Conservation (phyloP, 129 eudicot species). For the Arctium lappa region DNA sequence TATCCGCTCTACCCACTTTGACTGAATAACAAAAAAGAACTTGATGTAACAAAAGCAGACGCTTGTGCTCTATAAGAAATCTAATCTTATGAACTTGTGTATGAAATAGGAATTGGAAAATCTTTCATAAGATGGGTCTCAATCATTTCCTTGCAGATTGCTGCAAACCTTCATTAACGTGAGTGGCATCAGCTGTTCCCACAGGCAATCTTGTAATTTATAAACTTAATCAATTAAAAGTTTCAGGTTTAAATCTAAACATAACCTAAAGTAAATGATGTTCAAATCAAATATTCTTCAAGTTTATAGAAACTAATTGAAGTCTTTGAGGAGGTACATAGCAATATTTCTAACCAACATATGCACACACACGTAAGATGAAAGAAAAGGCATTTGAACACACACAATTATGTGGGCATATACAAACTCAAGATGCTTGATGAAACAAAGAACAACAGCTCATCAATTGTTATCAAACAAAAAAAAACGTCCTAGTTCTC, state of each 20-base stretch:
- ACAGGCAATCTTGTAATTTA: not conserved
- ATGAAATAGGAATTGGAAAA: not conserved
- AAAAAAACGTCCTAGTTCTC: not conserved
- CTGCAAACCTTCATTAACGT: not conserved
- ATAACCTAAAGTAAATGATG: not conserved
- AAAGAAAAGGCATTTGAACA: too few species aligned
- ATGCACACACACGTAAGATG: too few species aligned
- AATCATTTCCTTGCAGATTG: not conserved
- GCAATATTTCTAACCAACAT: too few species aligned
- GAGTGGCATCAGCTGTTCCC: not conserved
- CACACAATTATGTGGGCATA: not conserved
- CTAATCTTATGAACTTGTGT: not conserved
- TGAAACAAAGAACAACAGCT: not conserved
- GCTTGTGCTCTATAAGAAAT: not conserved
- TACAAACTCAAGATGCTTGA: not conserved
- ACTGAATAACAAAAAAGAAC: not conserved
- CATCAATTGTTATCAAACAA: not conserved
- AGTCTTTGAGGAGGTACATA: too few species aligned
- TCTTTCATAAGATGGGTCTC: not conserved
- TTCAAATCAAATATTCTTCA: too few species aligned
- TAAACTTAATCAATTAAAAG: not conserved
- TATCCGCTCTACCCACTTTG: not conserved
- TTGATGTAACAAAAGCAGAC: not conserved
- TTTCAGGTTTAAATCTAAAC: not conserved
- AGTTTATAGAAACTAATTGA: too few species aligned